Conservation (phyloP, 371 early-diverging fungal species). For the Catenaria anguillulae region DNA sequence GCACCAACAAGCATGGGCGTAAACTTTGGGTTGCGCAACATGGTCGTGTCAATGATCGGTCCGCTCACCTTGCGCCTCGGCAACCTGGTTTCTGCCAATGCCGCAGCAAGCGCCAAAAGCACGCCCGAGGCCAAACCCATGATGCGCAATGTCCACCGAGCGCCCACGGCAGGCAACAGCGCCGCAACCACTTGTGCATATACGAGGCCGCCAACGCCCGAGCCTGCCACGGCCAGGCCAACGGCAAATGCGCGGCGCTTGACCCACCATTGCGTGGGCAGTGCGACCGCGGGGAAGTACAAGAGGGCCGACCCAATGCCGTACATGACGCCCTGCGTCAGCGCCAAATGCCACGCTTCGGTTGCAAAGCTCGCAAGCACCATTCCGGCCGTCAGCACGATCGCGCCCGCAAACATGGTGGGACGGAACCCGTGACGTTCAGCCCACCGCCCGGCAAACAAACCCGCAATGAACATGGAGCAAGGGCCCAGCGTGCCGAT, state of each 20-base stretch:
- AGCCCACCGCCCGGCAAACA: slow-evolving; percentile 11
- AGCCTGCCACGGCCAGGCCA: slow-evolving; percentile 55
- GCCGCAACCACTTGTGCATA: slow-evolving; percentile 41
- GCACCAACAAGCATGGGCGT: slow-evolving; percentile 13
- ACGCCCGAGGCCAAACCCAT: slow-evolving; percentile 37
- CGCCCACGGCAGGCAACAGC: slow-evolving; percentile 29
- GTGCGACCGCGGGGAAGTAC: slow-evolving; percentile 48
- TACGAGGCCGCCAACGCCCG: slow-evolving; percentile 49
- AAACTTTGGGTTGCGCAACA: slow-evolving; percentile 14
- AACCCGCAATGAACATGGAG: slow-evolving; percentile 5
- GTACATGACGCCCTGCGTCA: slow-evolving; percentile 54
- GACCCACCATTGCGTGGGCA: slow-evolving; percentile 54
- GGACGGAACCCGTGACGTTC: slow-evolving; percentile 11
- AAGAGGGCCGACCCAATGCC: slow-evolving; percentile 50
- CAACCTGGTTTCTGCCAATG: slow-evolving; percentile 31
- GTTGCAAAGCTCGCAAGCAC: slow-evolving; percentile 44
- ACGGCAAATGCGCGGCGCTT: slow-evolving; percentile 49
- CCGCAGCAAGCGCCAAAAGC: slow-evolving; percentile 24
- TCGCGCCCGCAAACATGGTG: slow-evolving; percentile 14
- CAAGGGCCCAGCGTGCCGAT: slow-evolving; percentile 19
- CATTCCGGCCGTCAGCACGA: slow-evolving; percentile 32
- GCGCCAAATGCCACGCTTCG: slow-evolving; percentile 46
- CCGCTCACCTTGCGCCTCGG: slow-evolving; percentile 12
- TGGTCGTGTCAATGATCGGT: slow-evolving; percentile 19
- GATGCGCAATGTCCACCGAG: slow-evolving; percentile 49